These are phyloP conservation scores for Halophytophthora polymorphica DNA, from an alignment of 352 stramenopile genomes.

Conservation along the genomic window DNA sequence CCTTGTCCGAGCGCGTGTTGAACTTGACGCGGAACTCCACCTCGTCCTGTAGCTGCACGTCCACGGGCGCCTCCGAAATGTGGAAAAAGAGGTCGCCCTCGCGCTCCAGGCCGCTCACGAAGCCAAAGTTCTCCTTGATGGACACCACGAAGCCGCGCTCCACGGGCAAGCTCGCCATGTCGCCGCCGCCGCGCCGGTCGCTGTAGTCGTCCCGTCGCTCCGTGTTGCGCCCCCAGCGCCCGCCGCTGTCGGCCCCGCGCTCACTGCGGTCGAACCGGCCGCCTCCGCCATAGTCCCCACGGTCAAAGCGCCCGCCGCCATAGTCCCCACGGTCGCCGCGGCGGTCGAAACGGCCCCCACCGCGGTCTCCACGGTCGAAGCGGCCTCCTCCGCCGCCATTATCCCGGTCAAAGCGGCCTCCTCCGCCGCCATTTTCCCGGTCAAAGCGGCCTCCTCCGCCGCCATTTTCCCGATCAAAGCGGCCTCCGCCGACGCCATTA, in stretches of 20 bases:
- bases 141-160: slow-evolving; percentile 44
- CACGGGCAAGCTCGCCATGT: slow-evolving; percentile 19
- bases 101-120: slow-evolving; percentile 58
- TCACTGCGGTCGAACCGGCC: no score
- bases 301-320: slow-evolving; percentile 11
- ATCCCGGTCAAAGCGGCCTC: slow-evolving; percentile 1
- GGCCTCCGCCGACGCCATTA: slow-evolving; percentile 2
- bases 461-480: slow-evolving; percentile 1
- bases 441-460: slow-evolving; percentile 1
- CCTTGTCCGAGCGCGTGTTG: slow-evolving; percentile 71
- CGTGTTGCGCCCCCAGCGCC: slow-evolving; percentile 18
- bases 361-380: slow-evolving; percentile 5
- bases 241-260: no score
- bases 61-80: slow-evolving; percentile 68
- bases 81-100: slow-evolving; percentile 83
- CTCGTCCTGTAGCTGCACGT: slow-evolving; percentile 68
- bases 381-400: slow-evolving; percentile 3
- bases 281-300: slow-evolving; percentile 4
- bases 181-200: slow-evolving; percentile 13
- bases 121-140: slow-evolving; percentile 57
- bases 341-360: slow-evolving; percentile 12
- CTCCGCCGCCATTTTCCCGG: neutral
- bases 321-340: slow-evolving; percentile 9
- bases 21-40: slow-evolving; percentile 72
- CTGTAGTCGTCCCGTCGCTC: slow-evolving; percentile 4